Percentiles rank a stretch among this genome's conserved stretches.
Evolutionary conservation across 1,284 basidiomycete genomes (phyloP).

Genomic region (Cutaneotrichosporon sp.): DNA sequence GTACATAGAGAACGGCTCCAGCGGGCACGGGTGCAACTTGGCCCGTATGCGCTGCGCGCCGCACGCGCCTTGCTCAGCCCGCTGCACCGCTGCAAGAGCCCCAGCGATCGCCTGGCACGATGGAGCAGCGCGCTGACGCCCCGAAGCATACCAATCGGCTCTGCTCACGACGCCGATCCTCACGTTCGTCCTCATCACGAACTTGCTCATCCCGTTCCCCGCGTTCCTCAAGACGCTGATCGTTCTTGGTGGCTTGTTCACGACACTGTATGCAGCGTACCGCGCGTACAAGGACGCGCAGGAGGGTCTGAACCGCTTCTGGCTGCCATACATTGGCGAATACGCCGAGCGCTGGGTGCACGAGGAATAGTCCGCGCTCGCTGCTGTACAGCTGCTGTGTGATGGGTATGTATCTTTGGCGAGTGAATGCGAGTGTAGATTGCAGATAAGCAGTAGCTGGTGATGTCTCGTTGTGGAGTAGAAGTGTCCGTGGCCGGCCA

Average conservation of each 20-base stretch:
- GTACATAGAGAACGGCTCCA: too few species aligned
- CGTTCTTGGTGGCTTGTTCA: slow-evolving; percentile 27
- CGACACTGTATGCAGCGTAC: slow-evolving; percentile 42
- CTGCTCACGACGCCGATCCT: slow-evolving; percentile 63
- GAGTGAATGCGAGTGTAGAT: too few species aligned
- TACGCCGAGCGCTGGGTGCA: slow-evolving; percentile 67
- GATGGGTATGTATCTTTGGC: not conserved
- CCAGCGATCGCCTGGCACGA: not conserved
- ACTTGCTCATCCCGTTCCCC: slow-evolving; percentile 54
- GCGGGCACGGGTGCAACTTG: too few species aligned
- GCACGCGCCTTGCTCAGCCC: not conserved
- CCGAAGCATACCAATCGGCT: slow-evolving; percentile 71
- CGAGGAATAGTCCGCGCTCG: slow-evolving; percentile 58
- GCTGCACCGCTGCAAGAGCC: not conserved
- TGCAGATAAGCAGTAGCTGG: not conserved
- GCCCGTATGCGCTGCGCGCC: too few species aligned
- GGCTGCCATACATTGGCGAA: slow-evolving; percentile 62
- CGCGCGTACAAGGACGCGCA: slow-evolving; percentile 64
- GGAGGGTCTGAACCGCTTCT: slow-evolving; percentile 56
- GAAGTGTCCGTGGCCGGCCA: too few species aligned
- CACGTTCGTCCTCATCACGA: slow-evolving; percentile 58
- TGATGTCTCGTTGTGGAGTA: too few species aligned
- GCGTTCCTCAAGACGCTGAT: slow-evolving; percentile 43
- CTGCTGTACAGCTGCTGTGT: not conserved
- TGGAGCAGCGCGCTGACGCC: too few species aligned